Conservation (phyloP, 352 stramenopile genomes). For the Pythium myriotylum region DNA sequence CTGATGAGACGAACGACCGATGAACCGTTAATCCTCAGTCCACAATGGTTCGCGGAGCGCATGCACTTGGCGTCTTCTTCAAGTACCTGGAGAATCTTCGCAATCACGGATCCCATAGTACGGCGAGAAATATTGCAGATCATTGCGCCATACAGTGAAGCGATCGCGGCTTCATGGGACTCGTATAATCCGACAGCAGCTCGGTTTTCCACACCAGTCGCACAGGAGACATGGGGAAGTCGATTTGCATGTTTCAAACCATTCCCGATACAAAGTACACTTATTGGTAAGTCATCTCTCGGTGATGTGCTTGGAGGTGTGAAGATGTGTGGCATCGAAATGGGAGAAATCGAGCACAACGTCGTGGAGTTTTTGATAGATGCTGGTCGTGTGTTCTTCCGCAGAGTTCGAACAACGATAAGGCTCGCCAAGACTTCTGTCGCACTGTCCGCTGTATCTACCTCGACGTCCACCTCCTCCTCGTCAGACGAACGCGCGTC, state of each 20-base stretch:
- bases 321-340: slow-evolving; percentile 36
- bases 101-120: slow-evolving; percentile 81
- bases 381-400: slow-evolving; percentile 52
- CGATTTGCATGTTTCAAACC: slow-evolving; percentile 6
- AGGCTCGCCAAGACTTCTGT: slow-evolving; percentile 80
- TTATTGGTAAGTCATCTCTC: background rate
- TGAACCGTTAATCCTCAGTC: slow-evolving; percentile 63
- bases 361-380: slow-evolving; percentile 39
- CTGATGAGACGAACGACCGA: slow-evolving; percentile 74
- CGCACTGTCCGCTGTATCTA: slow-evolving; percentile 71
- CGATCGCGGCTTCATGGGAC: slow-evolving; percentile 63
- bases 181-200: slow-evolving; percentile 62
- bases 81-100: slow-evolving; percentile 78
- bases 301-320: background rate
- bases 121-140: slow-evolving; percentile 81
- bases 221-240: slow-evolving; percentile 11
- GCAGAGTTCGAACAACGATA: slow-evolving; percentile 75
- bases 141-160: slow-evolving; percentile 80
- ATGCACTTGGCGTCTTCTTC: slow-evolving; percentile 79
- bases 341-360: slow-evolving; percentile 49
- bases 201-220: slow-evolving; percentile 53
- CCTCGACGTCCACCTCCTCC: slow-evolving; percentile 64
- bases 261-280: background rate
- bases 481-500: slow-evolving; percentile 48
- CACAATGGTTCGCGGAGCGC: slow-evolving; percentile 55